phyloP scores from a whole-genome alignment of 306 rosid species.

The Fagus crenata region DNA sequence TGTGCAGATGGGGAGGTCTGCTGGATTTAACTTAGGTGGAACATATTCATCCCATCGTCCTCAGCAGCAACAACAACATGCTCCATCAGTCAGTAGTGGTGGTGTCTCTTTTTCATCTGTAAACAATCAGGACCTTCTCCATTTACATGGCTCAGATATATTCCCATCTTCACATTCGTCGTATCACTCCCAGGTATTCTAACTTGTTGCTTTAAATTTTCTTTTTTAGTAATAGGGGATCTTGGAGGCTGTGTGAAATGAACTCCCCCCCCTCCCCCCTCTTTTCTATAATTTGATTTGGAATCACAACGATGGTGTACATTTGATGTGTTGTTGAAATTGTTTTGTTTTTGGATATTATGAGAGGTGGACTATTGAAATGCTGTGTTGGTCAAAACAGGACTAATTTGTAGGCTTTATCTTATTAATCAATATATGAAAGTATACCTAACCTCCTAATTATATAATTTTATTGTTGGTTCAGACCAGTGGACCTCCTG shows the following conservation, averaged over 20 bases:
- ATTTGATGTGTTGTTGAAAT: background rate
- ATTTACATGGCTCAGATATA: constrained; percentile 82
- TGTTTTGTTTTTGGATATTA: background rate
- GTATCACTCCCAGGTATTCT: constrained; percentile 86
- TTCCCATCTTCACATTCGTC: constrained; percentile 87
- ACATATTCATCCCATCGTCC: constrained; percentile 77
- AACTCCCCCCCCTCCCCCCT: background rate
- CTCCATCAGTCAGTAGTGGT: constrained; percentile 75
- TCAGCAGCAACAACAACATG: constrained; percentile 89
- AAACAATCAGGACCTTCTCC: constrained; percentile 92
- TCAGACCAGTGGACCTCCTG: constrained; percentile 93
- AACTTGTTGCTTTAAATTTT: constrained; percentile 6
- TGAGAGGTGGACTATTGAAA: background rate
- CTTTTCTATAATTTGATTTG: background rate
- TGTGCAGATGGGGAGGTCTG: constrained; percentile 87
- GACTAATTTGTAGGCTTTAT: background rate
- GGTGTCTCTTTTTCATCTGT: constrained; percentile 79
- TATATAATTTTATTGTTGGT: constrained; percentile 21
- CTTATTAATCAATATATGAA: constrained; percentile 1
- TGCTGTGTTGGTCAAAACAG: background rate
- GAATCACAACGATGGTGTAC: background rate
- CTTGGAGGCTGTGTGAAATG: constrained; percentile 1
- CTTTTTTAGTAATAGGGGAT: background rate
- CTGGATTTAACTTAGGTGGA: constrained; percentile 84
- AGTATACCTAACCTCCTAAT: constrained; percentile 25